Conservation (phyloP, 306 rosid species). For the Casuarina glauca region DNA sequence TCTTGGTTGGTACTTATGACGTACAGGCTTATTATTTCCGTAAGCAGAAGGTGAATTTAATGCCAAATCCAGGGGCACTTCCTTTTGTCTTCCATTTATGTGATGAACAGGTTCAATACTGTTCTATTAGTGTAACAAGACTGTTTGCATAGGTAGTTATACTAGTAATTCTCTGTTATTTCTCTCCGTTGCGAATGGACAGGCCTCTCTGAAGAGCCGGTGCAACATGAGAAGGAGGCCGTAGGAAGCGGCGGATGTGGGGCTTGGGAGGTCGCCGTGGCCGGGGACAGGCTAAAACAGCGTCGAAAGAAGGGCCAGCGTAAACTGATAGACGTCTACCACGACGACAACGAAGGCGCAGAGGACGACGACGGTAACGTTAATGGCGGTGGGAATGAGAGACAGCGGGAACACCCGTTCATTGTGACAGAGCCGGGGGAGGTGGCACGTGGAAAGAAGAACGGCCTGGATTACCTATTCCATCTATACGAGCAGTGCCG, state of each 20-base stretch:
- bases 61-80: not conserved
- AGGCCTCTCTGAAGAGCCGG: conserved; percentile 96
- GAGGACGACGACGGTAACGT: conserved; percentile 39
- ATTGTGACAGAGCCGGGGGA: conserved; percentile 98
- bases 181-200: not conserved
- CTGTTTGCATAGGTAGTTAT: not conserved
- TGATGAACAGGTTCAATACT: not conserved
- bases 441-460: conserved; percentile 98
- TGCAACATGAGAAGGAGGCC: conserved; percentile 74
- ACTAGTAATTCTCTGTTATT: too few relatives aligned
- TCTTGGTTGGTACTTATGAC: not conserved
- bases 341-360: conserved; percentile 31
- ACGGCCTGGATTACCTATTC: conserved; percentile 91
- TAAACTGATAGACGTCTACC: conserved; percentile 24
- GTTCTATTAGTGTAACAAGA: not conserved
- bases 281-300: conserved; percentile 47
- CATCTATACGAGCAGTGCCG: conserved; percentile 95
- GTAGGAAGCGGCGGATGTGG: conserved; percentile 74
- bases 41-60: not conserved
- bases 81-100: not conserved
- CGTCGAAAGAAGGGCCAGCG: conserved; percentile 43
- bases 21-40: not conserved
- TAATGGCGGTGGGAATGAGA: conserved; percentile 41
- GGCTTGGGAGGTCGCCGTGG: conserved; percentile 48
- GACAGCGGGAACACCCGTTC: conserved; percentile 92